Percentiles rank a stretch among this genome's conserved stretches.
Evolutionary conservation across 2,329 filamentous ascomycete species (phyloP).

Genomic region (Curvularia eragrostidis): DNA sequence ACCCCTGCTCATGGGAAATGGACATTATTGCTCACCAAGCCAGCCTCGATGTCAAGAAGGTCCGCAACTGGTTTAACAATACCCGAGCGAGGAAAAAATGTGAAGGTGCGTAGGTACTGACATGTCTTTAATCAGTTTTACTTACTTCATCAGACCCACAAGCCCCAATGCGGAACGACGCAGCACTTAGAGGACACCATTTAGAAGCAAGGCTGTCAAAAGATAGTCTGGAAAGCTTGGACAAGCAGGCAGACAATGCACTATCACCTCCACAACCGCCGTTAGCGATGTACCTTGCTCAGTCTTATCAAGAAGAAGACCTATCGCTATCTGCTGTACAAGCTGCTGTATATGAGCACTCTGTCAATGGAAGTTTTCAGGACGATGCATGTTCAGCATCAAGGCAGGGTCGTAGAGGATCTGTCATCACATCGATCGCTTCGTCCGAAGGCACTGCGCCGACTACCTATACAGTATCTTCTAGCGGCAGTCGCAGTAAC

Average conservation of each 20-base stretch:
- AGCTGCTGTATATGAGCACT: slow-evolving; percentile 38
- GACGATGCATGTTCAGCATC: slow-evolving; percentile 37
- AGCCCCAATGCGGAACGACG: background rate
- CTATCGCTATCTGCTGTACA: slow-evolving; percentile 37
- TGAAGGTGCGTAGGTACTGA: slow-evolving; percentile 25
- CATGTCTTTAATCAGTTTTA: background rate
- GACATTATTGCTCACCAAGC: slow-evolving; percentile 48
- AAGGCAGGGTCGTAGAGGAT: slow-evolving; percentile 31
- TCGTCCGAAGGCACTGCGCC: slow-evolving; percentile 44
- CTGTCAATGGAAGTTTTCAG: slow-evolving; percentile 29
- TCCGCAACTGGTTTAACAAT: slow-evolving; percentile 49
- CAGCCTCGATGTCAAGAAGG: slow-evolving; percentile 46
- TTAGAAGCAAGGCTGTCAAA: slow-evolving; percentile 37
- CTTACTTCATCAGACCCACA: slow-evolving; percentile 22
- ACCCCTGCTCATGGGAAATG: slow-evolving; percentile 46
- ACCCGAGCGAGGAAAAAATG: slow-evolving; percentile 42
- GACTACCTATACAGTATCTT: slow-evolving; percentile 43
- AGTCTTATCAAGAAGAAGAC: slow-evolving; percentile 46
- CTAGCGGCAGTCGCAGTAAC: slow-evolving; percentile 41
- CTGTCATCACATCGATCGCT: slow-evolving; percentile 40
- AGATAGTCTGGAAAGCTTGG: slow-evolving; percentile 41
- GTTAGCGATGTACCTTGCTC: slow-evolving; percentile 44
- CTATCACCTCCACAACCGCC: slow-evolving; percentile 43
- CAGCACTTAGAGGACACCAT: slow-evolving; percentile 13
- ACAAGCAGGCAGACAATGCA: slow-evolving; percentile 28